Evolutionary conservation across 352 stramenopile species (phyloP).

Genomic region (Pythium phragmiticola): DNA sequence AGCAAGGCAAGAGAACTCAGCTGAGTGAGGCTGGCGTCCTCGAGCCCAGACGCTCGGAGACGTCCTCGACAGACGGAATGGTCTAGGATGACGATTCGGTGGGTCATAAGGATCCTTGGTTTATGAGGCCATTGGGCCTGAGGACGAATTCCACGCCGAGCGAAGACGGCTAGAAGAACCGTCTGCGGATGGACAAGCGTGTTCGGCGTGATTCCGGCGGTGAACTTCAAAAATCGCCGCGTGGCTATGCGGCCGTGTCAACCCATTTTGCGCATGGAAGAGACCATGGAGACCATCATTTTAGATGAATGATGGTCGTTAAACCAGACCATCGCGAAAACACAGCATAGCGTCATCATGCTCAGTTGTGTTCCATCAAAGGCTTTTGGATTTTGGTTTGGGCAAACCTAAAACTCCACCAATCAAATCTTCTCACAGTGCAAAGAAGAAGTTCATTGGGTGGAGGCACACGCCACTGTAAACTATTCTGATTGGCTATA

Average conservation of each 20-base stretch:
- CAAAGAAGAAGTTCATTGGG: conserved; percentile 7
- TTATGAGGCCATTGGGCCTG: too few species aligned
- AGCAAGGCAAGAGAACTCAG: too few species aligned
- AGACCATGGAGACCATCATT: conserved; percentile 1
- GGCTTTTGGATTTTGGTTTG: conserved; percentile 3
- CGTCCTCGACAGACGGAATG: too few species aligned
- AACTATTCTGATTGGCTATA: conserved; percentile 22
- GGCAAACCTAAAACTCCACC: conserved; percentile 10
- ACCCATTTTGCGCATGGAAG: not conserved
- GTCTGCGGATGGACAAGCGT: not conserved
- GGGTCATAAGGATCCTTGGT: too few species aligned
- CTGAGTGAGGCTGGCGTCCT: too few species aligned
- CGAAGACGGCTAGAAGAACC: not conserved
- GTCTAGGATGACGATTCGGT: too few species aligned
- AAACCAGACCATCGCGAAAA: conserved; percentile 5
- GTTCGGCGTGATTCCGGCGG: not conserved
- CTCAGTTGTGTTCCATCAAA: not conserved
- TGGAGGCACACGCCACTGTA: conserved; percentile 18
- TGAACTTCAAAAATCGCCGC: conserved; percentile 2
- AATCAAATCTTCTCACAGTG: conserved; percentile 15
- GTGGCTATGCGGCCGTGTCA: conserved; percentile 19
- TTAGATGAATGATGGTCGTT: conserved; percentile 21
- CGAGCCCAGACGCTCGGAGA: too few species aligned
- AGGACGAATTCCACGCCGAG: not conserved
- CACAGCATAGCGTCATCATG: not conserved